Base-by-base conservation (phyloP, 208 protist genomes). In the Naegleria gruberi region DNA sequence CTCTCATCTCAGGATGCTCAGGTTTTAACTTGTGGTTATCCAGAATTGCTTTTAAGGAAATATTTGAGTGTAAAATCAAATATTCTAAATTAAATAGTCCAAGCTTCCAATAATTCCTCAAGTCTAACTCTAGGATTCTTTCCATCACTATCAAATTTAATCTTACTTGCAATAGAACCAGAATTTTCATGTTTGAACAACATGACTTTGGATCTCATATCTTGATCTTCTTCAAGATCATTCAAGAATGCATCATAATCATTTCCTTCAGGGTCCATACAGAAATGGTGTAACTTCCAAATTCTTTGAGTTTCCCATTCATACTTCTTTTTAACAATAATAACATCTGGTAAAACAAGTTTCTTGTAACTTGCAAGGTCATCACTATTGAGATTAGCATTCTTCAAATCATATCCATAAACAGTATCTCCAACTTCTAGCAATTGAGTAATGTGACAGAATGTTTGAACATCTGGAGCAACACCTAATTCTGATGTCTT, bases 171-270 rank as follows among this genome's bases (percentile, higher is more conserved):
- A 26, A 45, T 30, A 55, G 6, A 5, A 40, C 55, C n/a, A 10
- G 43, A 37, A 55, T 87, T 87, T 55, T 30, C n/a, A 87, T 87
- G n/a, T 37, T 41, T 46, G 45, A 45, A 88, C 26, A 88, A 42
- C 17, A 34, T 37, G 15, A 88, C 34, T 65, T 65, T 88, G 1
- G 23, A 41, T 65, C 84, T 47, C n/a, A 65, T 30, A 1, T 88
- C 45, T 42, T 88, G 10, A 65, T 88, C 84, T 30, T 47, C 45
- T 88, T 88, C 84, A 7, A 88, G 42, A n/a, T 88, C 84, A 19
- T 88, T 42, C 15, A 88, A 65, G 26, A 88, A 88, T 65, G 46
- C 34, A 43, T 88, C 84, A 57, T 43, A 88, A 65, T 65, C 84
- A 6, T 88, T 42, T 15, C n/a, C n/a, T 40, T 42, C 43, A 12